Base-by-base conservation (phyloP, 202 grass and related monocot species). In the Brachypodium distachyon region DNA sequence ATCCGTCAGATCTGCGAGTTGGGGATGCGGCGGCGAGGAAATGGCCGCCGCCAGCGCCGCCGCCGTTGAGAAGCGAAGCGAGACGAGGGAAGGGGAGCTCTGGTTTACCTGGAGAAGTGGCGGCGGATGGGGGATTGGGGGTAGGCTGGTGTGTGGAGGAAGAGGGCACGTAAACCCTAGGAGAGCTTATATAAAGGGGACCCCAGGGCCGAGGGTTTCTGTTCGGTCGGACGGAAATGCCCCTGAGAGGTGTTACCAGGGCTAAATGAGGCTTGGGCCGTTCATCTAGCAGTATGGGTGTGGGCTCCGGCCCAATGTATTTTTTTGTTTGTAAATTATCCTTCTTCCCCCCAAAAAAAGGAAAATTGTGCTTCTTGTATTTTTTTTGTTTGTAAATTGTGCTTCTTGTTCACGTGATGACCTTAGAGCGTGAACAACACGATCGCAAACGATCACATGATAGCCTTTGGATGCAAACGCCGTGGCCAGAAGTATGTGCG, bases 131-230 rank as follows among this genome's bases (percentile, higher is more conserved):
- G n/a, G 44, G 72, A 32, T 44, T n/a, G n/a, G 61, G 46, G 16
- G 55, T 65, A 41, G 7, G 74, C 29, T 14, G 32, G 70, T 56
- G 71, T 51, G 70, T 22, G 55, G 57, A 77, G 29, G 64, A 41
- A 48, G 10, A 28, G 66, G 66, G 84, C 38, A 33, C 0, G 72
- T 77, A 77, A 87, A 87, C 84, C 84, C 84, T 87, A 87, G 73
- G 47, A 17, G 2, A 31, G 21, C 7, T 12, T 64, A 66, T 87
- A 82, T 87, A 87, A 31, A 34, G 39, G 31, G 3, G 46, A 1
- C 28, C 12, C 37, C 16, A 0, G 56, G 14, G 13, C 16, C 16
- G 31, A 77, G 74, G 81, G 72, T 82, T 91, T 81, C n/a, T 53
- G 52, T 26, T 81, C 0, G 47, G 46, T 38, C 31, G 27, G 72